These are phyloP conservation scores for Sergeia podlipaevii DNA, from an alignment of 208 protist species.

Conservation along the genomic window DNA sequence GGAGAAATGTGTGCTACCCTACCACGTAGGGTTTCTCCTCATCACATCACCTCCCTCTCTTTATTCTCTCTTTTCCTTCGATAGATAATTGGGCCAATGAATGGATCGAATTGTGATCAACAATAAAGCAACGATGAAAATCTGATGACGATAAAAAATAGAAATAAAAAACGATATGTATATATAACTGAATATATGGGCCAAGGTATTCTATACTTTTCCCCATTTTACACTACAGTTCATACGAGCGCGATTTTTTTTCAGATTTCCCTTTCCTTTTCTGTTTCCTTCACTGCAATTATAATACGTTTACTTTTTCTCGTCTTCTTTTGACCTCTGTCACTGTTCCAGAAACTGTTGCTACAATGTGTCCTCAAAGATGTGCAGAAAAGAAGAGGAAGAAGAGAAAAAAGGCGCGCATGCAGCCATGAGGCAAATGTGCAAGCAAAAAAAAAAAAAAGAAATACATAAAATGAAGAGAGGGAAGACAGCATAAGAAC, in stretches of 20 bases:
- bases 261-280: conserved; percentile 5
- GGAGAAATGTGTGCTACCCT: no score
- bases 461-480: neutral
- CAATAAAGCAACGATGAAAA: no score
- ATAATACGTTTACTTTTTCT: conserved; percentile 11
- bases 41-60: no score
- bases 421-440: neutral
- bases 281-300: neutral
- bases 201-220: neutral
- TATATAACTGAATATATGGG: conserved; percentile 6
- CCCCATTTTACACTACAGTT: neutral
- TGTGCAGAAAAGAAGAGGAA: conserved; percentile 6
- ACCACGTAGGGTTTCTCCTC: no score
- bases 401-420: neutral
- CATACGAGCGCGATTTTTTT: no score
- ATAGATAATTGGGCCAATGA: no score
- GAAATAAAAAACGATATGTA: conserved; percentile 9
- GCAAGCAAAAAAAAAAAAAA: conserved; percentile 14
- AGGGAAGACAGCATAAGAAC: neutral
- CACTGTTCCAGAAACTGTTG: no score
- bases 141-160: neutral
- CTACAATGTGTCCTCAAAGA: no score
- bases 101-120: no score
- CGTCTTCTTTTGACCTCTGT: conserved; percentile 6
- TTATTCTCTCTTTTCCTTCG: no score